Evolutionary conservation across 768 basidiomycete species (phyloP).

Genomic region (Amanita pseudoporphyria): DNA sequence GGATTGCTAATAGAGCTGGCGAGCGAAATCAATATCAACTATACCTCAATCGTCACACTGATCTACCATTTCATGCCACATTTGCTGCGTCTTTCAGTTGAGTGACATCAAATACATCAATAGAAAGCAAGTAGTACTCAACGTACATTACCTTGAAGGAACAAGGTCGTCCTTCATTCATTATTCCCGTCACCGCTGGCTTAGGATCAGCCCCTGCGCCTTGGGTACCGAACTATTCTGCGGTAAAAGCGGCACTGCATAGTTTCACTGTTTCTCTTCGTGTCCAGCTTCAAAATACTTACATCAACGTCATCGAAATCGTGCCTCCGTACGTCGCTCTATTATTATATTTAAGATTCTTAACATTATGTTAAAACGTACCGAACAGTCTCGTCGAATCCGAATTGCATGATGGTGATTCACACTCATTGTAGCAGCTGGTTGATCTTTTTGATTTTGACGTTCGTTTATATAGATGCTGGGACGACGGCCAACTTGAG

Average conservation of each 20-base stretch:
- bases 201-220: constrained; percentile 37
- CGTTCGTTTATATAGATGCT: not conserved
- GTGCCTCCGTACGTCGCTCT: constrained; percentile 40
- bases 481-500: not conserved
- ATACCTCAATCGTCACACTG: constrained; percentile 37
- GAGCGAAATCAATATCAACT: constrained; percentile 45
- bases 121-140: not conserved
- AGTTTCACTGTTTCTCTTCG: constrained; percentile 40
- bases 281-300: constrained; percentile 35
- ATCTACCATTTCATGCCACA: constrained; percentile 45
- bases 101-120: not conserved
- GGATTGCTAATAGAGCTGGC: constrained; percentile 22
- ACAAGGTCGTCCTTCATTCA: constrained; percentile 35
- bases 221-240: constrained; percentile 39
- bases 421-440: not conserved
- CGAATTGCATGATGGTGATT: constrained; percentile 6
- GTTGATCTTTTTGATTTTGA: not conserved
- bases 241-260: constrained; percentile 49
- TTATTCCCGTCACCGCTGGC: constrained; percentile 43
- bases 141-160: constrained; percentile 19
- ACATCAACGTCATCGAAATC: constrained; percentile 46
- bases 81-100: constrained; percentile 42
- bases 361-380: not conserved
- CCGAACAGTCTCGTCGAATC: constrained; percentile 5
- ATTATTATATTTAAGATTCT: not conserved